These are phyloP conservation scores for Claviceps citrina DNA, from an alignment of 2,329 filamentous ascomycete genomes.

Conservation along the genomic window DNA sequence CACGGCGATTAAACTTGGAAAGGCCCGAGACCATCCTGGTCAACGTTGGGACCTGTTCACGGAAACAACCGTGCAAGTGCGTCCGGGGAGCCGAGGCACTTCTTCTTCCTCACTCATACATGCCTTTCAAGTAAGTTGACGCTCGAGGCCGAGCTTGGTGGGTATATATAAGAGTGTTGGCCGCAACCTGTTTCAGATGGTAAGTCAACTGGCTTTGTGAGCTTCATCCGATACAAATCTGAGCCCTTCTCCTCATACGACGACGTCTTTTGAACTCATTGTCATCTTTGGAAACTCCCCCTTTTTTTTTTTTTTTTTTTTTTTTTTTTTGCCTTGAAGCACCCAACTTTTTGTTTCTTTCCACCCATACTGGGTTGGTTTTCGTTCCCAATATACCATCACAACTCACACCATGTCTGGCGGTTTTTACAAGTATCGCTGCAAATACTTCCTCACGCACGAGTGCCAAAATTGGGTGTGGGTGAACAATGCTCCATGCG, in stretches of 20 bases:
- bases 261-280: not conserved
- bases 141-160: not conserved
- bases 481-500: conserved; percentile 34
- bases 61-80: conserved; percentile 3
- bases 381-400: not conserved
- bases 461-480: conserved; percentile 40
- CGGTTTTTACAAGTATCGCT: conserved; percentile 37
- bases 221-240: not conserved
- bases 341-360: not conserved
- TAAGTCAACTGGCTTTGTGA: not conserved
- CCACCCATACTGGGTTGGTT: not conserved
- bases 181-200: not conserved
- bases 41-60: conserved; percentile 4
- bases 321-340: not conserved
- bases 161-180: conserved; percentile 1
- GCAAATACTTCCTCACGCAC: conserved; percentile 38
- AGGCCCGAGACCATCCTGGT: not conserved
- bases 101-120: not conserved
- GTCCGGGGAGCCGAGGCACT: conserved; percentile 4
- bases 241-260: not conserved
- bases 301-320: not conserved
- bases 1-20: conserved; percentile 1
- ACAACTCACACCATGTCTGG: conserved; percentile 15
- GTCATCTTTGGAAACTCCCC: no score
- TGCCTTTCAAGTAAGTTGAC: not conserved